These are phyloP conservation scores for Punctularia strigosozonata DNA, from an alignment of 768 basidiomycete species.

Conservation along the genomic window DNA sequence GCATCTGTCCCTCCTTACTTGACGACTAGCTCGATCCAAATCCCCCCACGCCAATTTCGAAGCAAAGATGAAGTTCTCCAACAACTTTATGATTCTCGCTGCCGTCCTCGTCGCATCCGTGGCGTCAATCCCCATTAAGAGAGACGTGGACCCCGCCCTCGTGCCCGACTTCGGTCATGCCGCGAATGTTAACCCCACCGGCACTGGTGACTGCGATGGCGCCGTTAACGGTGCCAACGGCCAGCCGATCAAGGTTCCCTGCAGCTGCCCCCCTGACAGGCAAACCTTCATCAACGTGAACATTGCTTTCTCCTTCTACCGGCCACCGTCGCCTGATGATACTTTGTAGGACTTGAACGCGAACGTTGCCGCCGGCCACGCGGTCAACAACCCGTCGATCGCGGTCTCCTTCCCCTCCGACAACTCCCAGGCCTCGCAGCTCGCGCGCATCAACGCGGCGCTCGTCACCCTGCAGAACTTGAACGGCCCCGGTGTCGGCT, in stretches of 20 bases:
- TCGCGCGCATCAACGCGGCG: slow-evolving; percentile 46
- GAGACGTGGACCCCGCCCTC: slow-evolving; percentile 30
- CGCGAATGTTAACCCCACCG: slow-evolving; percentile 47
- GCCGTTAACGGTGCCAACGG: slow-evolving; percentile 44
- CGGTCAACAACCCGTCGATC: slow-evolving; percentile 53
- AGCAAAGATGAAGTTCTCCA: slow-evolving; percentile 25
- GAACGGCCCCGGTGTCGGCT: slow-evolving; percentile 53
- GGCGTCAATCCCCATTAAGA: slow-evolving; percentile 28
- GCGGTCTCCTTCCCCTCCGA: slow-evolving; percentile 53
- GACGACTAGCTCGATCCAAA: slow-evolving; percentile 1
- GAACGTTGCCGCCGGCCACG: slow-evolving; percentile 51
- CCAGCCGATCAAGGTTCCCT: slow-evolving; percentile 47
- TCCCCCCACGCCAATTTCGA: not conserved
- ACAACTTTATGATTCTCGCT: slow-evolving; percentile 17
- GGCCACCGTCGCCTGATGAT: not conserved
- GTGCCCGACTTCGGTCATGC: slow-evolving; percentile 44
- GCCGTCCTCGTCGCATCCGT: slow-evolving; percentile 23
- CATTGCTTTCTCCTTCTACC: not conserved
- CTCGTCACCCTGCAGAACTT: slow-evolving; percentile 67
- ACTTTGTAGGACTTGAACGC: slow-evolving; percentile 23
- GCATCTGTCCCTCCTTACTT: slow-evolving; percentile 3
- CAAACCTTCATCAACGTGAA: slow-evolving; percentile 37
- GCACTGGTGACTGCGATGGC: slow-evolving; percentile 65
- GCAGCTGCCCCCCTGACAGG: slow-evolving; percentile 49
- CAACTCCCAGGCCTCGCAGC: slow-evolving; percentile 35